Evolutionary conservation across 164 flowering plant species (phyloP).

Genomic region (Hamamelis virginiana): DNA sequence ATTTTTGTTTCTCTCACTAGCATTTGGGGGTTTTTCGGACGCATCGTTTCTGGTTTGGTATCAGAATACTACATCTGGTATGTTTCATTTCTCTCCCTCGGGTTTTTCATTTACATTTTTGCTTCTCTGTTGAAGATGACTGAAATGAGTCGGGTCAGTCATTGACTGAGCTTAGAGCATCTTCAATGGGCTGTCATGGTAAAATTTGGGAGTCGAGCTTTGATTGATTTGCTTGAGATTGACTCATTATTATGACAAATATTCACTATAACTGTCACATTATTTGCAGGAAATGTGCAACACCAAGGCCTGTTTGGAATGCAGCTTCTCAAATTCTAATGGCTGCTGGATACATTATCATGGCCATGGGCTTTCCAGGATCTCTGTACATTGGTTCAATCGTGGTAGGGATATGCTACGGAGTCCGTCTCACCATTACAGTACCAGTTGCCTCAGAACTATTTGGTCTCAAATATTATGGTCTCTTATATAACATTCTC

Average conservation of each 20-base stretch:
- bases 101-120: background rate
- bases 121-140: background rate
- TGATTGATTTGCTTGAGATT: too few relatives aligned
- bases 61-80: constrained; percentile 83
- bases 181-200: too few relatives aligned
- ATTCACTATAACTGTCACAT: background rate
- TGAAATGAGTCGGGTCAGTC: too few relatives aligned
- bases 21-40: constrained; percentile 87
- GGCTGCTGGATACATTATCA: constrained; percentile 68
- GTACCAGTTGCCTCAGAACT: constrained; percentile 89
- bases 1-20: constrained; percentile 82
- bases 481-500: constrained; percentile 80
- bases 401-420: constrained; percentile 78
- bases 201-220: too few relatives aligned
- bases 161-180: too few relatives aligned
- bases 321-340: constrained; percentile 84
- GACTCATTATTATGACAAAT: too few relatives aligned
- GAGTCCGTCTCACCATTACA: constrained; percentile 77
- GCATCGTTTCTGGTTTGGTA: constrained; percentile 65
- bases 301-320: constrained; percentile 90
- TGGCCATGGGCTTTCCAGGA: constrained; percentile 88
- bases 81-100: too few relatives aligned
- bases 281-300: constrained; percentile 60
- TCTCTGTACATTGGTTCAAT: constrained; percentile 78
- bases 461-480: constrained; percentile 87